Evolutionary conservation across 73 alveolate species (phyloP).

Genomic region (Paramecium bursaria): DNA sequence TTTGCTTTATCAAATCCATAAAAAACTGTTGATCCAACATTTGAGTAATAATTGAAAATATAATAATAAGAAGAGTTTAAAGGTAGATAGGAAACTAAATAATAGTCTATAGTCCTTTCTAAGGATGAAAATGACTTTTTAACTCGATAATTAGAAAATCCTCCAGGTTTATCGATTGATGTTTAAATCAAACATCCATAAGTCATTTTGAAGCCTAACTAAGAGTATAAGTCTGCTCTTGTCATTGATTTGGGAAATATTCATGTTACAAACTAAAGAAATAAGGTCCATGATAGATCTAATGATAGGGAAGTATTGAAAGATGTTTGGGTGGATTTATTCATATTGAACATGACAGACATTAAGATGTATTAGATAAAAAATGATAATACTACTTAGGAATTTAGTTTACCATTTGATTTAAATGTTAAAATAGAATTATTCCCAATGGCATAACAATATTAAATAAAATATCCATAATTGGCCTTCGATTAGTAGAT

Average conservation of each 20-base stretch:
- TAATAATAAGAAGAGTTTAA: constrained; percentile 6
- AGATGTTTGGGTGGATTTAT: constrained; percentile 46
- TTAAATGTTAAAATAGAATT: constrained; percentile 58
- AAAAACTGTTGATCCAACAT: constrained; percentile 19
- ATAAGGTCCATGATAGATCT: background rate
- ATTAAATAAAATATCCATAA: constrained; percentile 41
- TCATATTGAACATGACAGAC: constrained; percentile 42
- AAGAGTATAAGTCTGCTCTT: background rate
- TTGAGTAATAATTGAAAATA: background rate
- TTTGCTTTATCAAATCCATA: constrained; percentile 43
- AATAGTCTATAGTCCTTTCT: background rate
- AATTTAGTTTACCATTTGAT: constrained; percentile 63
- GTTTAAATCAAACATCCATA: constrained; percentile 53
- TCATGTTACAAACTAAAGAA: constrained; percentile 26
- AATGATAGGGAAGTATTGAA: background rate
- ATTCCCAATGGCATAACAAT: constrained; percentile 2
- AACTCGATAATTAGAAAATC: constrained; percentile 33
- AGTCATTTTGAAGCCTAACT: constrained; percentile 54
- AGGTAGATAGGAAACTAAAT: background rate
- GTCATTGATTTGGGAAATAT: constrained; percentile 61
- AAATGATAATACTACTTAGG: background rate
- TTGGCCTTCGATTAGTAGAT: constrained; percentile 37
- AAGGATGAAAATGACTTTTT: constrained; percentile 5
- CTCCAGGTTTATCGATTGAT: constrained; percentile 47
- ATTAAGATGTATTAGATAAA: constrained; percentile 27